Conservation (phyloP, 805 yeast genomes). For the Metschnikowia aberdeeniae region DNA sequence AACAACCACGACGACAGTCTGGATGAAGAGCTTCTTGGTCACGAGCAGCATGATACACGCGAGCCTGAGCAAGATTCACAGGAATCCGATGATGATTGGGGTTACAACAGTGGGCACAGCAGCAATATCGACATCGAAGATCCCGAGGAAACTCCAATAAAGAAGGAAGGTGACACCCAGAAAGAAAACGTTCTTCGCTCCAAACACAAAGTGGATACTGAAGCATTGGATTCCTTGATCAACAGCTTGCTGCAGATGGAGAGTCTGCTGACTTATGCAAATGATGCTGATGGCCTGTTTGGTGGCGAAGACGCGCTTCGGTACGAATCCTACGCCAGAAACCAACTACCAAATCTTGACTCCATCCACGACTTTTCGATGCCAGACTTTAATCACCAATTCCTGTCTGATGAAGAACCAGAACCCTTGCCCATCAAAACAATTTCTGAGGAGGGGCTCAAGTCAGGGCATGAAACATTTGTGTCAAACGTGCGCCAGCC, state of each 20-base stretch:
- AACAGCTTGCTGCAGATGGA: conserved; percentile 30
- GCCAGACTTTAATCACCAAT: conserved; percentile 27
- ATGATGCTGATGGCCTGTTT: background rate
- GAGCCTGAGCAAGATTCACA: background rate
- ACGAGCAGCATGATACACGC: conserved; percentile 6
- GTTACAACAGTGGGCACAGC: conserved; percentile 22
- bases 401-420: conserved; percentile 9
- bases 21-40: conserved; percentile 2
- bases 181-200: background rate
- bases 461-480: conserved; percentile 11
- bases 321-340: background rate
- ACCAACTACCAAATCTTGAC: conserved; percentile 21
- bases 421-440: background rate
- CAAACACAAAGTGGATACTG: conserved; percentile 19
- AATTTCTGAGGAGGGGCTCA: conserved; percentile 3
- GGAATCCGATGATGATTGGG: conserved; percentile 25
- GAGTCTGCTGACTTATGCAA: conserved; percentile 3
- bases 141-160: conserved; percentile 5
- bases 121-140: conserved; percentile 12
- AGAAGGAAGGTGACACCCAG: background rate
- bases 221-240: conserved; percentile 36
- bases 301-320: background rate
- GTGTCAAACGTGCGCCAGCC: conserved; percentile 10
- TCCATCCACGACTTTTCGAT: conserved; percentile 22
- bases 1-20: conserved; percentile 11